Base-by-base conservation (phyloP, 1,284 basidiomycete genomes). In the Fomes fomentarius region DNA sequence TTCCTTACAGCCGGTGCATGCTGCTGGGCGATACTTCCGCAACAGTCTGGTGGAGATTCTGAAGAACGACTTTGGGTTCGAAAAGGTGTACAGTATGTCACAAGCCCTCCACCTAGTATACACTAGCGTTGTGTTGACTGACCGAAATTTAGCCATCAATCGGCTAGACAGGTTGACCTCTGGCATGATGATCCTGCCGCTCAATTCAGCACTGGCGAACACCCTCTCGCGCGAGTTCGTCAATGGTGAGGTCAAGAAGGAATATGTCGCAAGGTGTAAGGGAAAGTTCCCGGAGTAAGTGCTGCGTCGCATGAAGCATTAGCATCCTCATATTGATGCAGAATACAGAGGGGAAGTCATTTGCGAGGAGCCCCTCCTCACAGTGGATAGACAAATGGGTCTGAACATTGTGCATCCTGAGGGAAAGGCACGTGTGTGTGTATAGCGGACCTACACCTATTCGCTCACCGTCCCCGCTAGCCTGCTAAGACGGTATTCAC, bases 371-470 rank as follows among this genome's bases (percentile, higher is more conserved):
- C 94, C 95, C 1, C 76, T 99, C 14, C 73, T 99, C 50, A 94
- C 93, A 0, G 87, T 98, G 3, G 97, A 99, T 73, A 80, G 96
- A 46, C 96, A 98, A 69, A 95, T 95, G 87, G 96, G 96, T 4
- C 73, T 98, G 43, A 97, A 96, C 63, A 91, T 98, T 46, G 93
- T 98, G 22, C 93, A 96, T 68, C 93, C 94, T 0, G 87, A 96
- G 60, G 96, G 95, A 46, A 94, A 96, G 80, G 93, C 92, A 63
- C 3, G 52, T n/a, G 3, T 10, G 31, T 30, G 14, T 11, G 11
- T 25, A n/a, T 12, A 1, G 9, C 10, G 14, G 4, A 12, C 7
- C n/a, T 17, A 14, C 34, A 19, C 6, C 12, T 40, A 12, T 25
- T 26, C 35, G 25, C 2, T 17, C 31, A 57, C 4, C 38, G 21